These are phyloP conservation scores for Thymus quinquecostatus DNA, from an alignment of 257 asterid genomes.

Conservation along the genomic window DNA sequence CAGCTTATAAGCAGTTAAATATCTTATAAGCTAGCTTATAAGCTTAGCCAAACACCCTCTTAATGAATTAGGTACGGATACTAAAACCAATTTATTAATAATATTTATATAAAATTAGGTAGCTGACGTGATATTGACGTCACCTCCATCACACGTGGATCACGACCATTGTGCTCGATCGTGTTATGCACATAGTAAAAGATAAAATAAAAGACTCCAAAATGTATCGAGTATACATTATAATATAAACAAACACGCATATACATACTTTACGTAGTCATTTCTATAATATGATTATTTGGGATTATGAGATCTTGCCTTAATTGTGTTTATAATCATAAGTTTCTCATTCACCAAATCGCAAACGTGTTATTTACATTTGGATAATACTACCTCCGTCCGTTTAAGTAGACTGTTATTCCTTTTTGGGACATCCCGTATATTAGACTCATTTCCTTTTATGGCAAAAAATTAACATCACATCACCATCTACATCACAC, in stretches of 20 bases:
- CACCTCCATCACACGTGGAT: background rate
- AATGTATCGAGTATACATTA: background rate
- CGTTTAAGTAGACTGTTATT: no score
- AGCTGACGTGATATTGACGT: background rate
- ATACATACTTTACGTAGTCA: background rate
- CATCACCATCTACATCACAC: no score
- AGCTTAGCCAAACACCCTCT: no score
- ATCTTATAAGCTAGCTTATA: no score
- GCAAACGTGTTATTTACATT: background rate
- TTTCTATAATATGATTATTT: background rate
- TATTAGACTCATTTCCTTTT: no score
- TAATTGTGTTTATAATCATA: background rate
- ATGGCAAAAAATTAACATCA: no score
- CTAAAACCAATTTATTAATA: background rate
- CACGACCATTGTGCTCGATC: constrained; percentile 23
- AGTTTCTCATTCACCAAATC: background rate
- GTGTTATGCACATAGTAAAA: no score
- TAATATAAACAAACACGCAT: background rate
- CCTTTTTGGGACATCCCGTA: no score
- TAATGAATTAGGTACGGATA: constrained; percentile 3
- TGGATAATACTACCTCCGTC: no score
- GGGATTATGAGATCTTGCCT: background rate
- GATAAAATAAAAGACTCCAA: background rate
- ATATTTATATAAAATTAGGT: constrained; percentile 10
- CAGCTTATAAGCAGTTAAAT: no score